Percentiles rank a stretch among this genome's conserved stretches.
These are phyloP conservation scores for Diversispora epigaea DNA, from an alignment of 192 early-diverging fungal genomes.

Conservation along the genomic window DNA sequence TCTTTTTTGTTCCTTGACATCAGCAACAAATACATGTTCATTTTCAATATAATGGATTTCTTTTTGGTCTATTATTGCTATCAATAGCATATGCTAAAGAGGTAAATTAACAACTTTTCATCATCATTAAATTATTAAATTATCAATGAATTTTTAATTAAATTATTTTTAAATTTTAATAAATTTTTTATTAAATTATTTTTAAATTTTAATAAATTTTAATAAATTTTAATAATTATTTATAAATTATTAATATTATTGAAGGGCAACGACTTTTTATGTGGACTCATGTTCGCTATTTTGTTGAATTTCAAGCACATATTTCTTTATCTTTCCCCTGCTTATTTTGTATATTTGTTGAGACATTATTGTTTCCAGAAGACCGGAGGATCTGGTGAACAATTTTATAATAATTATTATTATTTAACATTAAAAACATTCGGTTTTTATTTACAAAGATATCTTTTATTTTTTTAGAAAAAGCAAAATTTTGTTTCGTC, in stretches of 20 bases:
- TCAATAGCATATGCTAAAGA: conserved; percentile 70
- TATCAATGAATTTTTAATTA: background rate
- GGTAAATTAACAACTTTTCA: conserved; percentile 7
- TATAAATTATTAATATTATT: background rate
- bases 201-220: background rate
- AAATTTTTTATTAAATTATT: background rate
- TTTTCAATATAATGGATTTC: conserved; percentile 96
- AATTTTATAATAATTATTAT: conserved; percentile 11
- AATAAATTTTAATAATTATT: too few relatives aligned
- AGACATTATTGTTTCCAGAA: conserved; percentile 64
- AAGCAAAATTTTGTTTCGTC: conserved; percentile 31
- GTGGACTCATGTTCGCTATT: conserved; percentile 78
- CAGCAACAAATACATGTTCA: conserved; percentile 57
- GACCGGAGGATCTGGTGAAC: background rate
- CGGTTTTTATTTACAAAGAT: background rate
- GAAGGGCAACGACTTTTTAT: conserved; percentile 60
- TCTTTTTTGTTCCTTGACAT: conserved; percentile 20
- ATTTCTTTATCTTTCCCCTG: conserved; percentile 86
- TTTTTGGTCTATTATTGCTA: conserved; percentile 83
- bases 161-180: background rate
- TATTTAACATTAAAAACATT: background rate
- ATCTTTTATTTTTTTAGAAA: background rate
- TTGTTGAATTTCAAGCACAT: conserved; percentile 98
- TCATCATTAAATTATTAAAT: too few relatives aligned
- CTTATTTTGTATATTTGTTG: conserved; percentile 90